phyloP scores from a whole-genome alignment of 75 land plant species.

The Larix kaempferi region DNA sequence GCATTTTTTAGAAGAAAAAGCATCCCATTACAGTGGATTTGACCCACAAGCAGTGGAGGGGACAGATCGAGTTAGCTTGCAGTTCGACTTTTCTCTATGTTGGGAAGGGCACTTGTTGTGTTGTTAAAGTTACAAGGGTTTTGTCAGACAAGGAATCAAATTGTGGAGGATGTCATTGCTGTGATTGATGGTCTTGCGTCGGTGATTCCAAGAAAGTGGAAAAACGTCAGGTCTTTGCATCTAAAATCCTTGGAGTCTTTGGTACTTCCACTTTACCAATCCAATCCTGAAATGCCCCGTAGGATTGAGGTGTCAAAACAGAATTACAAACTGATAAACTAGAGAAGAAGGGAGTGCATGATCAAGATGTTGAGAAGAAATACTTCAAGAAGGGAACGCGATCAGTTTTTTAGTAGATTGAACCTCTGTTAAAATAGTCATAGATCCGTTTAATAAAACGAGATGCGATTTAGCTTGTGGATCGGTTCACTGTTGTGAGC shows the following conservation, averaged over 20 bases:
- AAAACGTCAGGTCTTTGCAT: constrained; percentile 53
- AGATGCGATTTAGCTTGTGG: too few relatives aligned
- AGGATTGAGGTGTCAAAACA: constrained; percentile 20
- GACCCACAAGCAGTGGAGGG: constrained; percentile 51
- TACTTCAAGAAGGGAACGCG: constrained; percentile 16
- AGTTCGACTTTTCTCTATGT: constrained; percentile 56
- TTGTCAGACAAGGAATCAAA: constrained; percentile 48
- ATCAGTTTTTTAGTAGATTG: too few relatives aligned
- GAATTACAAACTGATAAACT: background rate
- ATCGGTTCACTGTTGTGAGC: too few relatives aligned
- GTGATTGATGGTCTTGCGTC: constrained; percentile 52
- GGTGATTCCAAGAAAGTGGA: constrained; percentile 70
- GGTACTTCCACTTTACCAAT: constrained; percentile 75
- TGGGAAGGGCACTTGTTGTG: constrained; percentile 67
- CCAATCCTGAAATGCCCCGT: constrained; percentile 27
- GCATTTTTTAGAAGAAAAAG: constrained; percentile 78
- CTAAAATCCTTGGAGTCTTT: constrained; percentile 67
- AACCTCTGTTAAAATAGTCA: too few relatives aligned
- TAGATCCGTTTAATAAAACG: too few relatives aligned
- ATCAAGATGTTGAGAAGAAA: constrained; percentile 8
- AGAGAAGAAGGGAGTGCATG: constrained; percentile 6
- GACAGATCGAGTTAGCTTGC: constrained; percentile 47
- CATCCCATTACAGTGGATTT: constrained; percentile 71
- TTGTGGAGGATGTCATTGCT: constrained; percentile 59
- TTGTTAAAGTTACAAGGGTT: constrained; percentile 52